Base-by-base conservation (phyloP, 495 filamentous ascomycete genomes). In the Lichenothelia convexa region DNA sequence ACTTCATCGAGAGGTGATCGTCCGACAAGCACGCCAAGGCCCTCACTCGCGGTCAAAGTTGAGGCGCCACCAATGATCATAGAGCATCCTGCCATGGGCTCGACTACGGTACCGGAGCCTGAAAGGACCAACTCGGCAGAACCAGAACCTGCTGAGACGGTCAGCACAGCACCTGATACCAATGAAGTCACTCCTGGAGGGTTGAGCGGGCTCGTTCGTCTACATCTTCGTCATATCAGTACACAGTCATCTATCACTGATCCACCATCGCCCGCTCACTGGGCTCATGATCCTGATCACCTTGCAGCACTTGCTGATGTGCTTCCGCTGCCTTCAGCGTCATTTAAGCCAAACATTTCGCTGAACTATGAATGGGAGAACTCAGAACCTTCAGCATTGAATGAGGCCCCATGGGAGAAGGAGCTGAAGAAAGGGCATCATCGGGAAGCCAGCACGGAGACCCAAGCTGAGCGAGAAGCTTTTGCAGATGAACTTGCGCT, bases 181-280 rank as follows among this genome's bases (percentile, higher is more conserved):
- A 57, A 93, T 3, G 78, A 78, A 7, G 71, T 81, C 12, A 42
- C 54, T 8, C 64, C 63, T 0, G 57, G 72, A 34, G 81, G 79
- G 9, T 63, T 94, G 15, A 84, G 74, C 48, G 79, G 80, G 15
- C 67, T 94, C 54, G 75, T 94, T 24, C 76, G 78, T 21, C 74
- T 84, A 39, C 91, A 95, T 56, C 65, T 99, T 11, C 77, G 89
- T 17, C 70, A 70, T 11, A 71, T 78, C 35, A 95, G 89, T 56
- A 76, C 76, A 37, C 62, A 67, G 27, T 93, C 85, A 17, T 87
- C 84, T 0, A 64, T 89, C 30, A 80, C 75, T 50, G 73, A 65
- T 24, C 58, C 60, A 7, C 31, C 8, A 33, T 13, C 24, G 7
- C 8, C 24, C 24, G 8, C 24, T 13, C 24, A 8, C 24, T 8